Evolutionary conservation across 768 basidiomycete species (phyloP), one percentile per base, ranked within the genome.

Genomic region (Clathrus columnatus): DNA sequence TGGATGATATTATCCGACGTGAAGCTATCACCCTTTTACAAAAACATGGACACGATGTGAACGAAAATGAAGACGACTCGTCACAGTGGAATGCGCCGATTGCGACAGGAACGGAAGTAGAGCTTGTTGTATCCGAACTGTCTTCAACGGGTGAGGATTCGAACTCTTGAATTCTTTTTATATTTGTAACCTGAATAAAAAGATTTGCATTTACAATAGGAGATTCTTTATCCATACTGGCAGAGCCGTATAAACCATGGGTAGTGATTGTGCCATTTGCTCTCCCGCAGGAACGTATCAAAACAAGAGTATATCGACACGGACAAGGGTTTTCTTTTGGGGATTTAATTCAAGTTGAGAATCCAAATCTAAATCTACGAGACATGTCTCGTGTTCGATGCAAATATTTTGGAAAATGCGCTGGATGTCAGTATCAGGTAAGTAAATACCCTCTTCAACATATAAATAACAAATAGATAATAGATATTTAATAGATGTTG

Each of bases 391-490:
- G 80, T 21, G 78, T 88, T 0, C 73, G 76, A 58, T 98, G 95
- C 71, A 80, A 82, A 59, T 93, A 98, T 66, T 98, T 96, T 72
- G 87, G 87, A 0, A 73, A 71, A 36, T 98, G 94, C 68, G 89
- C 81, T 0, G 95, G 95, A 1, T 99, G 95, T 66, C 95, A 98
- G 68, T 91, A 92, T 66, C 93, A 96, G 74, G 90, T 50, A 14
- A 48, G 46, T 48, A 28, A 59, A 17, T 18, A 24, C 24, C 10
- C 3, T 4, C 18, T 30, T 27, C 10, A 43, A 26, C 5, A 14
- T n/a, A 16, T 7, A 10, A 43, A 16, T 51, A 27, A 54, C 24
- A 5, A 21, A 51, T 60, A 59, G 61, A n/a, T 36, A 60, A 49
- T 62, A 2, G 14, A 24, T 10, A 24, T 1, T n/a, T 6, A 26